Base-by-base conservation (phyloP, 1,284 basidiomycete genomes). In the Trichosporon coremiiforme region DNA sequence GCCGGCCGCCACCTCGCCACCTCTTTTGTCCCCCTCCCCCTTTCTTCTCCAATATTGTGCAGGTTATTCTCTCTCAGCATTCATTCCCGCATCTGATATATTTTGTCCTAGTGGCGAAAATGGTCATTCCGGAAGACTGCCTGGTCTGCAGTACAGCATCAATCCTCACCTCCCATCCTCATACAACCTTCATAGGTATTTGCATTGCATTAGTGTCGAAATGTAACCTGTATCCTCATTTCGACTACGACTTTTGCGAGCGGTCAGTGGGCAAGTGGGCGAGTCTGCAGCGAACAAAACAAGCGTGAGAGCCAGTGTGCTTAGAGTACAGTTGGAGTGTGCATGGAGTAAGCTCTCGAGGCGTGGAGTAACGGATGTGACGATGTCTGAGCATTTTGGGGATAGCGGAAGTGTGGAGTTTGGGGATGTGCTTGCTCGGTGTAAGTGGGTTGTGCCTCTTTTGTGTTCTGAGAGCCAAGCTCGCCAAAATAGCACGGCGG, bases 171-270 rank as follows among this genome's bases (percentile, higher is more conserved):
- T 6, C 15, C 57, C 12, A 8, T 15, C 57, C 6, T 31, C 15
- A 17, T 22, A 57, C 12, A 25, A 62, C 50, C n/a, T 25, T 25
- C n/a, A 35, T 62, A 31, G 31, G 31, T 62, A 35, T 33, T 62
- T 31, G 29, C 29, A 33, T 62, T 62, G 57, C 57, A 62, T 62
- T 10, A 62, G 57, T 62, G 57, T 62, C 57, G 57, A 62, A 62
- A 62, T 62, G 57, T 62, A 33, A 35, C 57, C 29, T 62, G 57
- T 62, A 62, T 62, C 22, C 29, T 33, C 57, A 62, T 62, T 62
- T 62, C 57, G 57, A 1, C 13, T 6, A 6, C 25, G 25, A 25
- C 25, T 25, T 25, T 25, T 25, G 25, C 33, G 33, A 35, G 33
- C 33, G 25, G 25, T 25, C 25, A 25, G 25, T 25, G 25, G 25